Base-by-base conservation (phyloP, 495 filamentous ascomycete species). In the Tuber calosporum region DNA sequence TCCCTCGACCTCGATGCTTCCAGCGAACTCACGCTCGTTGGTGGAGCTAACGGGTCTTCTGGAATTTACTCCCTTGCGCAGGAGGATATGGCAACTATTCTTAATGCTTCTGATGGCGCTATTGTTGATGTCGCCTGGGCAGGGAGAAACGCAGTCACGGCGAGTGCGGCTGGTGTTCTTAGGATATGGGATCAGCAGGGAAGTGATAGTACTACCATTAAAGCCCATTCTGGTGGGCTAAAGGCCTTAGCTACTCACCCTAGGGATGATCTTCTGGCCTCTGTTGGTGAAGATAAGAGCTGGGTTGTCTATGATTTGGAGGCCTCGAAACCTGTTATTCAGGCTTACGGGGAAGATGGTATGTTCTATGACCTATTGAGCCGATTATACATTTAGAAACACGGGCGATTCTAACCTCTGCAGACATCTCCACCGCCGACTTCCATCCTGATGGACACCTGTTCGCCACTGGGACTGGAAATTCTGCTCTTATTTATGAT, bases 391-490 rank as follows among this genome's bases (percentile, higher is more conserved):
- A 43, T 26, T 40, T 62, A 22, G 13, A 74, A 66, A 43, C 42
- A 39, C n/a, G 9, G 22, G n/a, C 11, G 9, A 74, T 72, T 68
- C 84, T 87, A 81, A 88, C 79, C 30, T 34, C 53, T n/a, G 20
- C 76, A 95, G 94, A 88, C 74, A 84, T 97, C 34, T 89, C 91
- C 11, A 87, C 90, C 67, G 91, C 89, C 72, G 87, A 89, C 62
- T 97, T 98, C 86, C 95, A 99, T 82, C 95, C 96, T 9, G 95
- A 99, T 83, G 95, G 95, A 42, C 91, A 97, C 78, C 86, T 99
- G n/a, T 87, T 98, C 77, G 93, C 91, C 22, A 89, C 91, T 42
- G 95, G 95, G 75, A 90, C 89, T 20, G 84, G 85, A 36, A 92
- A 91, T 38, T 87, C 91, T 62, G 91, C 97, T 83, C 91, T 92